Conservation (phyloP, 2,329 filamentous ascomycete genomes). For the Fulvia fulva region DNA sequence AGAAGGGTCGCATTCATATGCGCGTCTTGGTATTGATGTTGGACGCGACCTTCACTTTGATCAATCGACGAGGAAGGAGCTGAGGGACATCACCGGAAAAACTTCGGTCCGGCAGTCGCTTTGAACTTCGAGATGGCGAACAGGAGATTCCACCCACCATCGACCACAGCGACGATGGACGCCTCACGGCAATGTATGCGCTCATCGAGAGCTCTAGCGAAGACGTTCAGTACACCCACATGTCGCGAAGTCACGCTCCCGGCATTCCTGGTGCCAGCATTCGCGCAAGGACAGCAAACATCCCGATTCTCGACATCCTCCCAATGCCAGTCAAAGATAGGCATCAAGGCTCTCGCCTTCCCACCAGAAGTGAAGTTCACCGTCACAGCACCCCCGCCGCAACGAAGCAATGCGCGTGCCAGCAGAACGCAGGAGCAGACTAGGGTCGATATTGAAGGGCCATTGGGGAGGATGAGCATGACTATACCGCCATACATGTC, state of each 20-base stretch:
- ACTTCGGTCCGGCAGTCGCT: background rate
- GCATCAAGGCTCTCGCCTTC: slow-evolving; percentile 72
- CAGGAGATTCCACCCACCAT: background rate
- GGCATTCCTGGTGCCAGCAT: slow-evolving; percentile 68
- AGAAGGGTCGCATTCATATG: background rate
- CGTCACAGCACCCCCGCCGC: slow-evolving; percentile 59
- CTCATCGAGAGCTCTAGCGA: slow-evolving; percentile 22
- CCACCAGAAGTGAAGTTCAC: slow-evolving; percentile 77
- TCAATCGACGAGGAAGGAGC: background rate
- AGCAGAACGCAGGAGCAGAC: slow-evolving; percentile 60
- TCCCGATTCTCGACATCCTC: slow-evolving; percentile 69
- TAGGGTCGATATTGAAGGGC: slow-evolving; percentile 73
- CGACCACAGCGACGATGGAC: slow-evolving; percentile 17
- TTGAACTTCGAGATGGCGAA: slow-evolving; percentile 4
- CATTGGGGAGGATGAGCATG: slow-evolving; percentile 73
- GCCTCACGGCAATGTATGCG: slow-evolving; percentile 22
- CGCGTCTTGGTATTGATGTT: background rate
- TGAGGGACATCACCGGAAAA: background rate
- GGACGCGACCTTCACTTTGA: background rate
- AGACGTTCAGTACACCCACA: slow-evolving; percentile 11
- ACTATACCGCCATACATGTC: slow-evolving; percentile 74
- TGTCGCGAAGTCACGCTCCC: slow-evolving; percentile 45
- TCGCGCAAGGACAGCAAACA: slow-evolving; percentile 44
- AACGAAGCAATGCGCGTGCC: slow-evolving; percentile 52
- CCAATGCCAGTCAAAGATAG: slow-evolving; percentile 73